These are phyloP conservation scores for Petasospora fabianii DNA, from an alignment of 1,139 yeast genomes.

Conservation along the genomic window DNA sequence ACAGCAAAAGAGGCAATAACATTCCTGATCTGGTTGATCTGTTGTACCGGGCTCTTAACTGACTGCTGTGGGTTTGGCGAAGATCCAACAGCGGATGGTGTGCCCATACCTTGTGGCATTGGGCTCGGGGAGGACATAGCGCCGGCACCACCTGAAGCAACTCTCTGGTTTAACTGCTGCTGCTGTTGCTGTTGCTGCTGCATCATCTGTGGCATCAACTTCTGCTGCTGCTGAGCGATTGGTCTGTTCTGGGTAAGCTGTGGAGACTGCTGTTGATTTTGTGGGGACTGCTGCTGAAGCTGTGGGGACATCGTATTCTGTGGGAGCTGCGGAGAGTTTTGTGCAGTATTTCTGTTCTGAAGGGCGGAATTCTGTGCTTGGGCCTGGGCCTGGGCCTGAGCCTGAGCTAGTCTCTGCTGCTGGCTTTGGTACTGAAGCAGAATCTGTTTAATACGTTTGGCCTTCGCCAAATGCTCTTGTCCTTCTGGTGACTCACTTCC, in stretches of 20 bases:
- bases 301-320: slow-evolving; percentile 14
- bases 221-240: slow-evolving; percentile 16
- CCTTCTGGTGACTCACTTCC: slow-evolving; percentile 65
- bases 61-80: slow-evolving; percentile 9
- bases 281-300: slow-evolving; percentile 12
- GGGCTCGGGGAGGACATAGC: slow-evolving; percentile 22
- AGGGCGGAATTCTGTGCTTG: slow-evolving; percentile 17
- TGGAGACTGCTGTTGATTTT: slow-evolving; percentile 11
- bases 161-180: slow-evolving; percentile 6
- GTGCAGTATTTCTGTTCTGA: slow-evolving; percentile 4
- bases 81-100: slow-evolving; percentile 3
- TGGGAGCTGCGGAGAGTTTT: slow-evolving; percentile 14
- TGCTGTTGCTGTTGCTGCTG: slow-evolving; percentile 23
- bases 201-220: slow-evolving; percentile 12
- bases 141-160: slow-evolving; percentile 7
- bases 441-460: slow-evolving; percentile 49
- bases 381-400: slow-evolving; percentile 15
- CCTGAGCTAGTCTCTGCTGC: slow-evolving; percentile 13
- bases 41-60: slow-evolving; percentile 24
- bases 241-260: slow-evolving; percentile 19
- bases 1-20: slow-evolving; percentile 42
- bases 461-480: slow-evolving; percentile 62
- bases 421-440: slow-evolving; percentile 26
- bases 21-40: slow-evolving; percentile 31
- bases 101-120: slow-evolving; percentile 11